A percentile compares a stretch with the other conserved stretches of the same genome.
phyloP scores from a whole-genome alignment of 768 basidiomycete genomes.

The Mycena kentingensis region DNA sequence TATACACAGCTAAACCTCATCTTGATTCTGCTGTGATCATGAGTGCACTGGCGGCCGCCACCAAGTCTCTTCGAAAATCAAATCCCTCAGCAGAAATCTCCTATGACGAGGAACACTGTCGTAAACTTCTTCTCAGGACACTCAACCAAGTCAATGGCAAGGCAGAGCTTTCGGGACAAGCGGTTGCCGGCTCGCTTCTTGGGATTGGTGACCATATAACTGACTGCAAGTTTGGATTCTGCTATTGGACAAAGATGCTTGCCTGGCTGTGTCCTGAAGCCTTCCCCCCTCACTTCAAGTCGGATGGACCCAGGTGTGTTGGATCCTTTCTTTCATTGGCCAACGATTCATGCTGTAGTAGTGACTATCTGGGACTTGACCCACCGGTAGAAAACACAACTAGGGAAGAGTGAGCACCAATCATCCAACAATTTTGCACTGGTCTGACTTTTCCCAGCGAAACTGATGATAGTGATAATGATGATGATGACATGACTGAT shows the following conservation, averaged over 20 bases:
- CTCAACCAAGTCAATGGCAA: constrained; percentile 17
- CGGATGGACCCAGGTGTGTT: neutral
- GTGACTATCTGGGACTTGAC: too few species aligned
- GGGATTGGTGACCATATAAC: constrained; percentile 13
- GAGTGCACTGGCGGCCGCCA: constrained; percentile 17
- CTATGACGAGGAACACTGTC: neutral
- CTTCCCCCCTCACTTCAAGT: neutral
- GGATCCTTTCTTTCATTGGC: too few species aligned
- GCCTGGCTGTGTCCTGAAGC: constrained; percentile 5
- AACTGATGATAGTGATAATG: too few species aligned
- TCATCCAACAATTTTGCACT: too few species aligned
- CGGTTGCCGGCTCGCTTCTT: constrained; percentile 12
- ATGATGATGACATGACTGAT: neutral
- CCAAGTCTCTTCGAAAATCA: neutral
- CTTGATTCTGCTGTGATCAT: constrained; percentile 15
- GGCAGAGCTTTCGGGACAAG: constrained; percentile 13
- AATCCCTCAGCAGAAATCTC: neutral
- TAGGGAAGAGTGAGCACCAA: too few species aligned
- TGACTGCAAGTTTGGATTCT: constrained; percentile 5
- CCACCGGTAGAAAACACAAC: too few species aligned
- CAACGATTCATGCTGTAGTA: too few species aligned
- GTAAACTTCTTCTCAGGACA: constrained; percentile 12
- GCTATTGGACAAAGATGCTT: constrained; percentile 13
- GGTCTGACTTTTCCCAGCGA: too few species aligned
- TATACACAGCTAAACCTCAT: constrained; percentile 11